Conservation (phyloP, 768 basidiomycete genomes). For the Mycena vitilis region DNA sequence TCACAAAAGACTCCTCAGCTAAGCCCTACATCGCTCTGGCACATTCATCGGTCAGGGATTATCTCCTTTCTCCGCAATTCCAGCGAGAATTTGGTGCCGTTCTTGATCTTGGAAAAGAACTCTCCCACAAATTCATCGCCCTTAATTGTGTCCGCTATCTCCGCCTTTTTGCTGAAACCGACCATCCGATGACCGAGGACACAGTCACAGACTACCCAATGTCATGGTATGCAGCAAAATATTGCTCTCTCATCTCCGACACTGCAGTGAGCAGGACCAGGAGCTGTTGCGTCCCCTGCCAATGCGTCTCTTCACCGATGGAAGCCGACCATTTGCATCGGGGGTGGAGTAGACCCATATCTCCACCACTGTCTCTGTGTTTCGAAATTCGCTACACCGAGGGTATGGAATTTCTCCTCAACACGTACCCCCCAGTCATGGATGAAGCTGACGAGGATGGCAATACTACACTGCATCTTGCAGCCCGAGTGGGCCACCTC, state of each 20-base stretch:
- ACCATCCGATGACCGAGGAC: neutral
- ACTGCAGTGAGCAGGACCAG: neutral
- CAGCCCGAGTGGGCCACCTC: too few relatives aligned
- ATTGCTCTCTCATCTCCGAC: neutral
- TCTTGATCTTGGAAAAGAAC: neutral
- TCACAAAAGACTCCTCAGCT: neutral
- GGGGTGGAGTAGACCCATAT: too few relatives aligned
- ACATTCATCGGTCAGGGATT: too few relatives aligned
- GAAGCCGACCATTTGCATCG: neutral
- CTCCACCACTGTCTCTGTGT: too few relatives aligned
- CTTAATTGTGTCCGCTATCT: conserved; percentile 8
- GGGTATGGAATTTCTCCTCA: too few relatives aligned
- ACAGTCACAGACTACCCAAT: neutral
- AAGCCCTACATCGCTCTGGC: neutral
- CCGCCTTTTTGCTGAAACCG: neutral
- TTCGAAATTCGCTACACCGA: too few relatives aligned
- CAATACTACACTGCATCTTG: too few relatives aligned
- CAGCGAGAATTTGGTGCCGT: neutral
- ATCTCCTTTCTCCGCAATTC: neutral
- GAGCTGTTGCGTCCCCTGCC: neutral
- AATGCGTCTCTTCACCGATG: neutral
- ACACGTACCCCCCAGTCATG: too few relatives aligned
- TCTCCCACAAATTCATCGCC: conserved; percentile 5
- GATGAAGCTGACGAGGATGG: too few relatives aligned
- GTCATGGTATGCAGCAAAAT: neutral